These are phyloP conservation scores for Xylaria cubensis DNA, from an alignment of 495 filamentous ascomycete genomes.

Conservation along the genomic window DNA sequence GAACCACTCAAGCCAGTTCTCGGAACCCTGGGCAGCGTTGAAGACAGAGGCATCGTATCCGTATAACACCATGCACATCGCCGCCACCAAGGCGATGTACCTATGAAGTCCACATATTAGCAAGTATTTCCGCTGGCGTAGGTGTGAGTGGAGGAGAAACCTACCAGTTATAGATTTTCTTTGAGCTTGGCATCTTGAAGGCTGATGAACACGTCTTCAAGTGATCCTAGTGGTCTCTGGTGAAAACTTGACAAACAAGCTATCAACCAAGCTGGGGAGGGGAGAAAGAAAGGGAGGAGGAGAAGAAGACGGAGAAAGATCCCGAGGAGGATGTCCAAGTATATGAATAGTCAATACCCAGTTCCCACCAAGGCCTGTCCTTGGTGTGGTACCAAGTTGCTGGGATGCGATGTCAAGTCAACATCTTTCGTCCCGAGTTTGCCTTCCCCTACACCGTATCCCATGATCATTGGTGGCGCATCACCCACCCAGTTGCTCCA, in stretches of 20 bases:
- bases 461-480: slow-evolving; percentile 15
- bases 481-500: slow-evolving; percentile 8
- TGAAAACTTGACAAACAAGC: slow-evolving; percentile 1
- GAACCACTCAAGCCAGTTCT: slow-evolving; percentile 67
- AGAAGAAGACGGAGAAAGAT: background rate
- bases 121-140: background rate
- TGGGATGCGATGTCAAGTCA: slow-evolving; percentile 1
- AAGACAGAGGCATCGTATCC: slow-evolving; percentile 72
- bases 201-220: background rate
- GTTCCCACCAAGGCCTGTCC: slow-evolving; percentile 1
- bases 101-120: slow-evolving; percentile 39
- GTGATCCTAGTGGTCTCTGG: background rate
- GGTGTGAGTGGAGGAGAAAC: background rate
- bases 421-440: background rate
- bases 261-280: background rate
- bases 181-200: slow-evolving; percentile 41
- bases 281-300: background rate
- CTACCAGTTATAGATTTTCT: slow-evolving; percentile 47
- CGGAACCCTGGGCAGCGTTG: slow-evolving; percentile 66
- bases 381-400: background rate
- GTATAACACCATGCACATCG: slow-evolving; percentile 71
- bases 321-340: background rate
- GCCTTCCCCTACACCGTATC: background rate
- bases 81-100: slow-evolving; percentile 68
- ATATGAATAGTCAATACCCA: slow-evolving; percentile 3